Conservation (phyloP, 305 asterid species). For the Fraxinus nigra region DNA sequence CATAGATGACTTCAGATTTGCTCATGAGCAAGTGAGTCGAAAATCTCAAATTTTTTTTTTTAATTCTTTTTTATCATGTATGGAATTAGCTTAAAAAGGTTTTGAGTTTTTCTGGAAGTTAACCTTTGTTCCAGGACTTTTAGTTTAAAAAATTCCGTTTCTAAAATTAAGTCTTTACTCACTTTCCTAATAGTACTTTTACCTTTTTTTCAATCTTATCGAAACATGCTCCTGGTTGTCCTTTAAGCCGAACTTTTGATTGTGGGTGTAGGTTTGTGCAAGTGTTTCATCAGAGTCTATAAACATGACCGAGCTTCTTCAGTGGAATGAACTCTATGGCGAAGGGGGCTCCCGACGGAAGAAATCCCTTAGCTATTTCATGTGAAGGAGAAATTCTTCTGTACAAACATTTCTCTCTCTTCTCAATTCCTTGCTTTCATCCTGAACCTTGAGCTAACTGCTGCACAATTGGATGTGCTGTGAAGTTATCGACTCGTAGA, state of each 20-base stretch:
- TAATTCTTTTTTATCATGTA: not conserved
- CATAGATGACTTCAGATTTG: constrained; percentile 55
- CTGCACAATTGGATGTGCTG: constrained; percentile 4
- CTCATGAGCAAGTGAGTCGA: constrained; percentile 48
- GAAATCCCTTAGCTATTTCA: constrained; percentile 74
- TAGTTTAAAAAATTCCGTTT: not conserved
- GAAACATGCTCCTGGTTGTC: not conserved
- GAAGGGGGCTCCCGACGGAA: constrained; percentile 84
- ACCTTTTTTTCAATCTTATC: not conserved
- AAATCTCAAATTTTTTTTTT: not conserved
- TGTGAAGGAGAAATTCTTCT: constrained; percentile 38
- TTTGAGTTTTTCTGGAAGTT: not conserved
- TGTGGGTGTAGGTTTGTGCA: constrained; percentile 55
- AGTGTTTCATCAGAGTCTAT: constrained; percentile 77
- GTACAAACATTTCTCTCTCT: constrained; percentile 16
- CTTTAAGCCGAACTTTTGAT: constrained; percentile 3
- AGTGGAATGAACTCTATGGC: constrained; percentile 82
- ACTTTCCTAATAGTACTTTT: not conserved
- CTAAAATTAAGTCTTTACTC: not conserved
- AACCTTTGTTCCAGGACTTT: not conserved
- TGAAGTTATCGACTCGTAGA: constrained; percentile 30
- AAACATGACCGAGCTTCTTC: constrained; percentile 76
- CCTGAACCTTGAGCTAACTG: not conserved
- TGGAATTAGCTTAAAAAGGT: not conserved
- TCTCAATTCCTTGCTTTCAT: not conserved